Evolutionary conservation across 2,329 filamentous ascomycete genomes (phyloP).

Genomic region (Colletotrichum kahawae): DNA sequence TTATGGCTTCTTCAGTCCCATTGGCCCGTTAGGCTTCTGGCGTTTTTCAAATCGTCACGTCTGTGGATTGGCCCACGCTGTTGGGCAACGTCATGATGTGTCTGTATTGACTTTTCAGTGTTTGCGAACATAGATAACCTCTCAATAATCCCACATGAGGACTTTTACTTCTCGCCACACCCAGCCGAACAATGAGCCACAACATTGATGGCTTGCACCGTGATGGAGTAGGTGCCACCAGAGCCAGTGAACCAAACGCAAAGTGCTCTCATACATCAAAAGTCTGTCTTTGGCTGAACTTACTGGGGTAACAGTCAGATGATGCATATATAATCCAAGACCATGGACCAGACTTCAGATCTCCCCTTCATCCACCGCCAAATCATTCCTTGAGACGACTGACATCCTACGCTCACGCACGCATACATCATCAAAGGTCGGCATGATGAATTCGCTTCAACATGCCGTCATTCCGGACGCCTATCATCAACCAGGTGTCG

Average conservation of each 20-base stretch:
- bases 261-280: neutral
- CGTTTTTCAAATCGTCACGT: neutral
- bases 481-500: neutral
- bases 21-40: neutral
- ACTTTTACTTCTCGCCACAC: neutral
- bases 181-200: neutral
- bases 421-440: neutral
- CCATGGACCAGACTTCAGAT: neutral
- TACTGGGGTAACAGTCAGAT: neutral
- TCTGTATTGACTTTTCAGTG: neutral
- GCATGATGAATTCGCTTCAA: neutral
- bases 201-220: neutral
- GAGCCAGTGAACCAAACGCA: neutral
- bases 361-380: neutral
- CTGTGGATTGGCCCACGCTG: neutral
- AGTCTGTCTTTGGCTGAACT: neutral
- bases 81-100: neutral
- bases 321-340: neutral
- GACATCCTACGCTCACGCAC: neutral
- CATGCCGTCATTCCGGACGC: neutral
- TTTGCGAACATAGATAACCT: neutral
- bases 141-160: neutral
- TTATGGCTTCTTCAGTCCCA: neutral
- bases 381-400: neutral
- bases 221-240: neutral